Evolutionary conservation across 192 early-diverging fungal species (phyloP).

Genomic region (Coemansia aciculifera): DNA sequence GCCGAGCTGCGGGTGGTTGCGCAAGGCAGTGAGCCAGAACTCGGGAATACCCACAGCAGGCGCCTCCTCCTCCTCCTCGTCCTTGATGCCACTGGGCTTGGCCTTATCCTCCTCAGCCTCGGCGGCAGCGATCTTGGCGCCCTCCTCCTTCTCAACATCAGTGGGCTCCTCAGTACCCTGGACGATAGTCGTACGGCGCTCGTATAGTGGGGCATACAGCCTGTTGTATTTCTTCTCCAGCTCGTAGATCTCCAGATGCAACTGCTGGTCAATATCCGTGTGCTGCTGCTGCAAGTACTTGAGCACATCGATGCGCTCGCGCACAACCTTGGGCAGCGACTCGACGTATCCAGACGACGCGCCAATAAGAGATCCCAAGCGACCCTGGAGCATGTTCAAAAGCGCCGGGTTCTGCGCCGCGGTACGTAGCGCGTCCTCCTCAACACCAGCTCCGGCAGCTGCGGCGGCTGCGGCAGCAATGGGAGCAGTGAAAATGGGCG

Average conservation of each 20-base stretch:
- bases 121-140: slow-evolving; percentile 62
- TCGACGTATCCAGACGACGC: slow-evolving; percentile 72
- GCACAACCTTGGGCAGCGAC: slow-evolving; percentile 73
- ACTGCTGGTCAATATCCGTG: slow-evolving; percentile 77
- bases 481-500: slow-evolving; percentile 60
- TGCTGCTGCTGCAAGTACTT: slow-evolving; percentile 89
- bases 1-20: slow-evolving; percentile 76
- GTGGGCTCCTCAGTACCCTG: slow-evolving; percentile 87
- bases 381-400: slow-evolving; percentile 72
- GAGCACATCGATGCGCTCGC: slow-evolving; percentile 83
- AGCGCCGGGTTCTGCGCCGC: slow-evolving; percentile 61
- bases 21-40: slow-evolving; percentile 95
- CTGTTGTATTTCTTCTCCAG: slow-evolving; percentile 96
- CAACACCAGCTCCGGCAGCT: slow-evolving; percentile 36
- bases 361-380: slow-evolving; percentile 78
- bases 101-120: slow-evolving; percentile 61
- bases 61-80: slow-evolving; percentile 49
- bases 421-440: slow-evolving; percentile 24
- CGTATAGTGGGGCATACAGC: slow-evolving; percentile 86
- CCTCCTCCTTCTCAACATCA: slow-evolving; percentile 73
- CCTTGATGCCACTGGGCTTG: slow-evolving; percentile 39
- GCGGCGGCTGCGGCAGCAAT: slow-evolving; percentile 40
- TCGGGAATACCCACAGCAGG: slow-evolving; percentile 77
- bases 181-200: slow-evolving; percentile 81
- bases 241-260: slow-evolving; percentile 90